Percentiles rank a stretch among this genome's conserved stretches.
phyloP scores from a whole-genome alignment of 345 rosid species.

The Eucalyptus erythrocorys region DNA sequence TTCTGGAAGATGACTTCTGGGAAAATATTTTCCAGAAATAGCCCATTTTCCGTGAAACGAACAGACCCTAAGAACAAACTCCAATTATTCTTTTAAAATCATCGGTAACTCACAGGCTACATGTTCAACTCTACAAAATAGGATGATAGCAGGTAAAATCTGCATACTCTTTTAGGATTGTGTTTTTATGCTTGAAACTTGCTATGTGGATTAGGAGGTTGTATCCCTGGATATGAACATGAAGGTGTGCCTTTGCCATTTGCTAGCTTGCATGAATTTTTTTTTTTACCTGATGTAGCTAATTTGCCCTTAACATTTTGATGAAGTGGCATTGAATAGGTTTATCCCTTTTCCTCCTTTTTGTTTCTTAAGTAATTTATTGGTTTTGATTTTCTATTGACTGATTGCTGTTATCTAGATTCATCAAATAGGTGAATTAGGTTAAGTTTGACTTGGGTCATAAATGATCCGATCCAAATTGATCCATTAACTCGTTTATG shows the following conservation, averaged over 20 bases:
- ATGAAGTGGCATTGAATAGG: background rate
- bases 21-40: no score
- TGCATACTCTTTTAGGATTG: background rate
- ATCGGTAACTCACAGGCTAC: background rate
- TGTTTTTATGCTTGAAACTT: background rate
- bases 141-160: background rate
- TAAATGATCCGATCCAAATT: no score
- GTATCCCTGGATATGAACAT: background rate
- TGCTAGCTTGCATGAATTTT: background rate
- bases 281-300: background rate
- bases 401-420: background rate
- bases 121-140: background rate
- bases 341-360: background rate
- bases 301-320: background rate
- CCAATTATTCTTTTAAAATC: no score
- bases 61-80: no score
- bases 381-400: background rate
- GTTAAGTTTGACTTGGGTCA: no score
- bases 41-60: no score
- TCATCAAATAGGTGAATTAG: fast-evolving
- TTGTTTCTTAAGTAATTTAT: background rate
- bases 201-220: background rate
- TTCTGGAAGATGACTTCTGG: no score
- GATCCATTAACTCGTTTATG: no score
- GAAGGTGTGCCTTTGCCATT: background rate